Evolutionary conservation across 2,329 filamentous ascomycete species (phyloP), one percentile per base, ranked within the genome.

Genomic region (Gremmenia infestans): DNA sequence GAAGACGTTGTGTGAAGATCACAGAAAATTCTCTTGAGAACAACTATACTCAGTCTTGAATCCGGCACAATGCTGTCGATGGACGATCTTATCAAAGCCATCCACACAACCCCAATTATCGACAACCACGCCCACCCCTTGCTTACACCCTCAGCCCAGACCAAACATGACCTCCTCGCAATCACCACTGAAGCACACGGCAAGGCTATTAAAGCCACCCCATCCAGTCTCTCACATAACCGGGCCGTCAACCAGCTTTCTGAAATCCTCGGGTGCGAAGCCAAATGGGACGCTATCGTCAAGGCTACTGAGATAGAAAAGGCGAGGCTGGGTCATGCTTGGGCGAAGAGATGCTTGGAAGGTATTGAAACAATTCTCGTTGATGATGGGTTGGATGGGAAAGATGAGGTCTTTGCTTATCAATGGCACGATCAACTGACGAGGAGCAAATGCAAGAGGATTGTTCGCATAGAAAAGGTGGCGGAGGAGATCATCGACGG

Each of bases 391-490:
- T 72, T 93, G 7, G 78, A 81, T 52, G 73, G 76, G 14, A 73
- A 74, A 2, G 77, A 80, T 7, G 74, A 80, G 19, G 79, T 82
- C 1, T 79, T 88, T 62, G 69, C 76, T 0, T 88, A 83, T 63
- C 67, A 73, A 5, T 88, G 83, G 80, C 86, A 91, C 67, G 79
- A 87, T 67, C 73, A 77, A 22, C 88, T 88, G 61, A 86, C 85
- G 0, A 74, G 76, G 19, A 82, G 81, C 52, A 74, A 78, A 7
- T 88, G 83, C 63, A 88, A 84, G 70, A 81, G 88, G 25, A 91
- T 95, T 53, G 83, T 93, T 17, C 81, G 89, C 8, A 88, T 95
- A 60, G 90, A 95, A 71, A 79, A 82, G 1, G 68, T 92, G 1
- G 89, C 88, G 0, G 81, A 84, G 37, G 74, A 80, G 9, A 74